Evolutionary conservation across 1,284 basidiomycete genomes (phyloP), one percentile per base, ranked within the genome.

Genomic region (Wolfiporia cocos): DNA sequence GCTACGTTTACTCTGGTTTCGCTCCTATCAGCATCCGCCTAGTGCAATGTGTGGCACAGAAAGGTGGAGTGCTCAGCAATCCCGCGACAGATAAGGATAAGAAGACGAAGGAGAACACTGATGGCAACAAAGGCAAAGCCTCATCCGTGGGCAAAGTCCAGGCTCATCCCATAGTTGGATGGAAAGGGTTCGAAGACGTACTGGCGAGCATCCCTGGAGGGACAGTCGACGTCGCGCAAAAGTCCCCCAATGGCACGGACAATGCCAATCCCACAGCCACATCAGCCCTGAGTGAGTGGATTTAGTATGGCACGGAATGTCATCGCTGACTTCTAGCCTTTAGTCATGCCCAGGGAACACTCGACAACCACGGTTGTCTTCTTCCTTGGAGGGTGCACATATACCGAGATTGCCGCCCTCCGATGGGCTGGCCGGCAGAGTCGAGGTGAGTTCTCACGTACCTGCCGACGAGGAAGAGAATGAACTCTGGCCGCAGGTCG

Each of bases 341-440:
- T 49, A 80, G 78, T 71, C 47, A 66, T 67, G 44, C 58, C 70
- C 17, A 64, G 62, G 44, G 77, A 77, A 49, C 71, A 70, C 49
- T 65, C 76, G 4, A 81, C 77, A 3, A 96, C 87, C 3, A 97
- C 92, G 1, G 78, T 96, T 18, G 89, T 99, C 9, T 97, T 97
- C 67, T 98, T 98, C 77, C 68, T 99, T n/a, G 96, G 96, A 26
- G 96, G 96, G 3, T 94, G 94, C 61, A 99, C 96, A 5, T 96
- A 90, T 56, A 94, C 95, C 5, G 96, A 99, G 68, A 89, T 99
- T 42, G 85, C 94, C 17, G 94, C 95, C 7, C 62, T 99, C 52
- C 73, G 96, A 56, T 96, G 92, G 86, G 86, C 95, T 62, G 76
- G 79, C 46, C 74, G 80, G 53, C 90, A 92, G 61, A 84, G 84